Conservation (phyloP, 768 basidiomycete genomes). For the Psilocybe azurescens region DNA sequence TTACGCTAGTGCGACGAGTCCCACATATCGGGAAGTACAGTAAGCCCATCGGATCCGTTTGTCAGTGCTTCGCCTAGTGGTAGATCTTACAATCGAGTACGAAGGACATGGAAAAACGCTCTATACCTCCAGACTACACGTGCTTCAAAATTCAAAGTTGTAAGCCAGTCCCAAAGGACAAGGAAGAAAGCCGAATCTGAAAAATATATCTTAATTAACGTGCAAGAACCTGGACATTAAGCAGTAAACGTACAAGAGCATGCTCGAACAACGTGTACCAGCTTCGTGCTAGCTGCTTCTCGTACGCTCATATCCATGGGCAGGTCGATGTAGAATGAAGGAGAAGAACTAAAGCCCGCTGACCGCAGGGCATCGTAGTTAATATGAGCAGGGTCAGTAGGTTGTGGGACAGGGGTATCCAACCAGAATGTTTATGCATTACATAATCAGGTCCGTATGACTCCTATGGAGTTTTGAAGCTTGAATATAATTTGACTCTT, state of each 20-base stretch:
- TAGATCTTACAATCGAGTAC: neutral
- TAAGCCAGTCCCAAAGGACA: slow-evolving; percentile 15
- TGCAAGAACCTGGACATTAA: neutral
- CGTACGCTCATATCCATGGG: neutral
- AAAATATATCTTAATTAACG: neutral
- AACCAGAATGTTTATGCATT: neutral
- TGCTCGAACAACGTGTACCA: slow-evolving; percentile 13
- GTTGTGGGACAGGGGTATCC: neutral
- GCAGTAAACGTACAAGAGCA: slow-evolving; percentile 13
- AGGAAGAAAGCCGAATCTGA: slow-evolving; percentile 16
- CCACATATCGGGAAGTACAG: slow-evolving; percentile 14
- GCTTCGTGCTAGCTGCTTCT: neutral
- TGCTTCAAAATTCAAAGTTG: slow-evolving; percentile 13
- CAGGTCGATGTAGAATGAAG: neutral
- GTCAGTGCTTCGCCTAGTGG: slow-evolving; percentile 9
- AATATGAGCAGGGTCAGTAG: neutral
- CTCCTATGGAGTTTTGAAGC: neutral
- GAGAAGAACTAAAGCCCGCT: neutral
- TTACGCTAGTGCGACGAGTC: slow-evolving; percentile 13
- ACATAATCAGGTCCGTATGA: slow-evolving; percentile 5
- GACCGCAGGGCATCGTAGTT: neutral
- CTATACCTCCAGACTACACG: slow-evolving; percentile 16
- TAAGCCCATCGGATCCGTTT: slow-evolving; percentile 9
- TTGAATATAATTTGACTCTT: neutral
- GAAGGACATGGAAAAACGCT: neutral